Base-by-base conservation (phyloP, 495 filamentous ascomycete species). In the Talaromyces adpressus region DNA sequence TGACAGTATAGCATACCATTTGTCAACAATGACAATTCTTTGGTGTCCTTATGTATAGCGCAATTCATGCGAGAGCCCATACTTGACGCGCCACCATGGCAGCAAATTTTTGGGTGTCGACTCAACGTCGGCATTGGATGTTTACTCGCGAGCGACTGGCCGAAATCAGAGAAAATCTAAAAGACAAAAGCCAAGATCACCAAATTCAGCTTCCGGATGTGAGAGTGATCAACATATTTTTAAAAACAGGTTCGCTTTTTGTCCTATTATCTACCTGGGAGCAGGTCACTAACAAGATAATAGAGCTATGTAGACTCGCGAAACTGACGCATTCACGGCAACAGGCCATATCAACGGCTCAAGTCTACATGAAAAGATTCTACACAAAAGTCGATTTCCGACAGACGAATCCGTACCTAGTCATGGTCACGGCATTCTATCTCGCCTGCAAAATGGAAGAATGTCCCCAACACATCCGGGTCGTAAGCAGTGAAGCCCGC, bases 401-500 rank as follows among this genome's bases (percentile, higher is more conserved):
- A 61, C 87, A 88, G 52, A 98, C 93, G 23, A 98, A 97, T 67
- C 93, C 94, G 16, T 96, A 95, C 74, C 85, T 98, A 16, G 83
- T 98, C 54, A 79, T 97, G 64, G 87, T 91, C 29, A 98, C 94
- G 4, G 91, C 93, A 27, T 79, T 98, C 64, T 98, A 98, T 75
- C 81, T 98, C 36, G 94, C 95, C 56, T 96, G 92, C 78, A 98
- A 98, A 76, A 97, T 96, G 90, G 94, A 98, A 74, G 94, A 98
- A 75, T 93, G 88, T 65, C 95, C 94, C 29, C 93, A 97, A 73
- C 95, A 98, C 74, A 98, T 98, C 64, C 84, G 93, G 34, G 82
- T 93, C 57, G 84, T 98, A 51, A 86, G 92, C 2, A 85, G 83
- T 5, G 93, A 98, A 73, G 91, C 93, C 4, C 85, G 91, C n/a